phyloP scores from a whole-genome alignment of 169 alveolate species.

The Cryptosporidium meleagridis region DNA sequence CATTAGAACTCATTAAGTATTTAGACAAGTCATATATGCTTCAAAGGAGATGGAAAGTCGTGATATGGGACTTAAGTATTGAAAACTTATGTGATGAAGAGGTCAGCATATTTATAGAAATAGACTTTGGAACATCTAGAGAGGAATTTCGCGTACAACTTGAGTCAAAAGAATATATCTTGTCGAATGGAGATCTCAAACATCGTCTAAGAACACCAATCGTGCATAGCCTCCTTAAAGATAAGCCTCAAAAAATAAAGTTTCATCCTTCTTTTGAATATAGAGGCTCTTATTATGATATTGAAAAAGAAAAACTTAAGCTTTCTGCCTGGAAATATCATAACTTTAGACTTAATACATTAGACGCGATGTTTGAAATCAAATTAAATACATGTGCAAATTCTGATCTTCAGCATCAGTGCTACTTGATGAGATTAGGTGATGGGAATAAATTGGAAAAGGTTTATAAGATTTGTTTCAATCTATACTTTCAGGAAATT shows the following conservation, averaged over 20 bases:
- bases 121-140: constrained; percentile 71
- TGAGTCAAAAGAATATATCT: constrained; percentile 74
- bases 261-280: constrained; percentile 84
- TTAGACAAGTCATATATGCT: neutral
- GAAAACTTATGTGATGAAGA: constrained; percentile 60
- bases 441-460: constrained; percentile 23
- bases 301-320: constrained; percentile 84
- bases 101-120: constrained; percentile 35
- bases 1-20: neutral
- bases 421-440: constrained; percentile 18
- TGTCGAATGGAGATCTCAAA: constrained; percentile 83
- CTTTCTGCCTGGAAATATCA: constrained; percentile 86
- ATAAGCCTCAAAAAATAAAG: constrained; percentile 81
- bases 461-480: constrained; percentile 34
- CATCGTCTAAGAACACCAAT: constrained; percentile 85
- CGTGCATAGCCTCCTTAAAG: constrained; percentile 81
- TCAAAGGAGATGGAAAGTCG: constrained; percentile 72
- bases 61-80: constrained; percentile 38
- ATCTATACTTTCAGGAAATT: constrained; percentile 72
- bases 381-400: constrained; percentile 60
- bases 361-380: constrained; percentile 83
- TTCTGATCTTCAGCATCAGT: constrained; percentile 36
- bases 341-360: constrained; percentile 80
- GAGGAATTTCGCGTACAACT: constrained; percentile 65
- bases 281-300: constrained; percentile 85